phyloP scores from a whole-genome alignment of 345 rosid genomes.

The Carallia pectinifolia region DNA sequence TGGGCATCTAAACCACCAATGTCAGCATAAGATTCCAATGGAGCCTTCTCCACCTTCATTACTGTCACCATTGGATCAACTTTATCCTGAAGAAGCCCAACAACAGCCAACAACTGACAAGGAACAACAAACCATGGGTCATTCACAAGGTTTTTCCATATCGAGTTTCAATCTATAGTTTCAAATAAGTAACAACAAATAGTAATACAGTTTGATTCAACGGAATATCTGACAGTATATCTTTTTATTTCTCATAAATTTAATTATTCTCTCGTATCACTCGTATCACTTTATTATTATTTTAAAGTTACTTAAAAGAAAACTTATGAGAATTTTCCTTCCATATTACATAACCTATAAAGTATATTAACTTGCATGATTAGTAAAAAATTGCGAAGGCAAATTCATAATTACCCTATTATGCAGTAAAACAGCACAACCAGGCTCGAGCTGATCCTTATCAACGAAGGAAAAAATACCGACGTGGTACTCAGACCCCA shows the following conservation, averaged over 20 bases:
- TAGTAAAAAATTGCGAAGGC: too few relatives aligned
- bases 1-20: conserved; percentile 99
- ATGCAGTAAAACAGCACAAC: conserved; percentile 96
- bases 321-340: too few relatives aligned
- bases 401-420: conserved; percentile 53
- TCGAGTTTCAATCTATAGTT: neutral
- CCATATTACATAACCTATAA: too few relatives aligned
- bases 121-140: conserved; percentile 4
- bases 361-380: too few relatives aligned
- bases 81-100: conserved; percentile 95
- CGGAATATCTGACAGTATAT: too few relatives aligned
- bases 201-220: too few relatives aligned
- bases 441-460: conserved; percentile 96
- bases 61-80: conserved; percentile 99
- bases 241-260: too few relatives aligned
- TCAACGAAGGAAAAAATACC: conserved; percentile 93
- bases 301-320: too few relatives aligned
- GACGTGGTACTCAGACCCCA: conserved; percentile 94
- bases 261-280: too few relatives aligned
- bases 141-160: neutral
- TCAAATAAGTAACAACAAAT: neutral
- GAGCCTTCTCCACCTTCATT: conserved; percentile 99
- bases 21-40: conserved; percentile 94
- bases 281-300: too few relatives aligned
- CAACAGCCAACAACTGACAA: conserved; percentile 81